Base-by-base conservation (phyloP, 2,329 filamentous ascomycete species). In the Dactylellina haptotyla region DNA sequence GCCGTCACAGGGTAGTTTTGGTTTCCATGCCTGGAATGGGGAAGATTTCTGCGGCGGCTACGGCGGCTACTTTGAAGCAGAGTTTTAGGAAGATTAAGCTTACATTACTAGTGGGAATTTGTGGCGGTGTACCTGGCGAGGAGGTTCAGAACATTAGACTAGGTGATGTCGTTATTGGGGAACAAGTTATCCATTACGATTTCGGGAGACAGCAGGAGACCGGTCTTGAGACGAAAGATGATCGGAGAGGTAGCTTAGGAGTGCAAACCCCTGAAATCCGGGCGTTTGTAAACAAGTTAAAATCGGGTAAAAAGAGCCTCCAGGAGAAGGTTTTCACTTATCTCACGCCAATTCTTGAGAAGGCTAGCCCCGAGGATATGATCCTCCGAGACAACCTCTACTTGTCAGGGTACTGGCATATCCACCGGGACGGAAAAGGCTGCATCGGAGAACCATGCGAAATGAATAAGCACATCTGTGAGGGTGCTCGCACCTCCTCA, bases 1-100 rank as follows among this genome's bases (percentile, higher is more conserved):
- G 78, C 0, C 50, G 62, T 3, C 80, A 82, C 48, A 80, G 82
- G 32, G 75, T 82, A 4, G 81, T 81, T 5, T 78, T 83, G n/a
- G 76, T 76, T 4, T 69, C 54, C 2, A 57, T 80, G 14, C 79
- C 80, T 0, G 51, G 75, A 8, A 79, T 79, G 16, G 80, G 80
- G 1, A 76, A 71, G 4, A 56, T 54, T 3, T 46, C 70, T 5
- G 79, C 80, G 0, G 77, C 80, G 0, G 73, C 5, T 3, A 79
- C 77, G 0, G 74, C 34, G 41, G 18, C 14, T 4, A 62, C 79
- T 41, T 79, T 82, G 77, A 25, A 78, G 0, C 63, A 43, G 4
- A 80, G 75, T 51, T 81, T 81, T 43, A 76, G 77, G 0, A 77
- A 78, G 3, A 50, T 82, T 4, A 71, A 72, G 14, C 67, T 81